Conservation (phyloP, 257 asterid species). For the Jacaranda copaia region DNA sequence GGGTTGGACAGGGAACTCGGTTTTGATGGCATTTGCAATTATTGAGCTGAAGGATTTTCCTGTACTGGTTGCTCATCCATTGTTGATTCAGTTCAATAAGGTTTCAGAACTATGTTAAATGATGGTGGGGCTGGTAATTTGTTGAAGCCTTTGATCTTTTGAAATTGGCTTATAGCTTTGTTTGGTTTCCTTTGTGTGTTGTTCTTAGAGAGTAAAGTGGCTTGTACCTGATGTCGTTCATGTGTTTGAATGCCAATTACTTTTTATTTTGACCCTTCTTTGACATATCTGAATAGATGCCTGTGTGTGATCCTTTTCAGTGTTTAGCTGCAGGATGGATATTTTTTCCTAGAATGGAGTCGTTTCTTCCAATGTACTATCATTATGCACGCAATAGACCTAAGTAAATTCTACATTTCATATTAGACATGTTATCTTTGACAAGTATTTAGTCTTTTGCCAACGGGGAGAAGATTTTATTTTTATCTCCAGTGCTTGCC, state of each 20-base stretch:
- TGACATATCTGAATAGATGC: background rate
- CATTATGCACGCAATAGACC: background rate
- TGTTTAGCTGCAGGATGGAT: conserved; percentile 13
- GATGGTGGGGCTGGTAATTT: background rate
- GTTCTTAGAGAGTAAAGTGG: background rate
- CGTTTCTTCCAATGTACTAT: background rate
- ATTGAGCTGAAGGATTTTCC: conserved; percentile 8
- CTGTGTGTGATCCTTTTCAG: background rate
- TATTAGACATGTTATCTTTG: background rate
- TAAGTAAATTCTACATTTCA: background rate
- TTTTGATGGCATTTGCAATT: background rate
- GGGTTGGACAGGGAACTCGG: background rate
- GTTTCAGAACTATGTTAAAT: background rate
- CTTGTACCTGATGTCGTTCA: background rate
- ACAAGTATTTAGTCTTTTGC: background rate
- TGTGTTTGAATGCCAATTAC: background rate
- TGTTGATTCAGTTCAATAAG: background rate
- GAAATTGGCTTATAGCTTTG: too few species aligned
- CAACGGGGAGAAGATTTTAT: background rate
- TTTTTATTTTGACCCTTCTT: background rate
- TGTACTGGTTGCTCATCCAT: background rate
- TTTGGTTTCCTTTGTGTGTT: too few species aligned
- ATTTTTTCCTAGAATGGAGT: background rate
- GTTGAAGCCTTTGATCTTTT: conserved; percentile 4
- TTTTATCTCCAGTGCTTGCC: conserved; percentile 15